Conservation (phyloP, 2,329 filamentous ascomycete species). For the Penicillium brevicompactum region DNA sequence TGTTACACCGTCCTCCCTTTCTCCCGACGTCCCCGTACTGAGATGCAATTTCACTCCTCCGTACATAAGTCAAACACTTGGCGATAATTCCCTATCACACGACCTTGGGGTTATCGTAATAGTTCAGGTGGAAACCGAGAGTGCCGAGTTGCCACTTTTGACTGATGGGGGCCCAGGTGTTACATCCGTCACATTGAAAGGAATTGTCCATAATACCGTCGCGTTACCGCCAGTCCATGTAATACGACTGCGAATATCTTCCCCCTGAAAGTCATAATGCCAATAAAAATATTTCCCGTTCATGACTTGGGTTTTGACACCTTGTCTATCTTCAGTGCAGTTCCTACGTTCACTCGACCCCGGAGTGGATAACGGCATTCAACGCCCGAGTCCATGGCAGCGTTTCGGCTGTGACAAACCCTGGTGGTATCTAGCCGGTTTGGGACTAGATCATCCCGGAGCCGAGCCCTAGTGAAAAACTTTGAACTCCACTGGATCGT, state of each 20-base stretch:
- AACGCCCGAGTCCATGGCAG: neutral
- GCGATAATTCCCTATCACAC: conserved; percentile 1
- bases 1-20: neutral
- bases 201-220: conserved; percentile 4
- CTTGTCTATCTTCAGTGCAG: conserved; percentile 7
- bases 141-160: conserved; percentile 15
- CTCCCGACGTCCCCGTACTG: no score
- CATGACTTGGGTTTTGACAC: neutral
- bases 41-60: neutral
- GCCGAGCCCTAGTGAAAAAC: conserved; percentile 15
- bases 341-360: conserved; percentile 17
- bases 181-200: conserved; percentile 10
- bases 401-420: conserved; percentile 14
- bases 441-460: conserved; percentile 13
- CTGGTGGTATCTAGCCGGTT: conserved; percentile 13
- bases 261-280: conserved; percentile 1
- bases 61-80: neutral
- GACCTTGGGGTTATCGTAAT: neutral
- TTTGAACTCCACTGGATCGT: conserved; percentile 21
- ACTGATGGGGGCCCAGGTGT: conserved; percentile 3
- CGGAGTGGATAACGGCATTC: conserved; percentile 12
- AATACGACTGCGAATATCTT: conserved; percentile 2
- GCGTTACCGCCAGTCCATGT: conserved; percentile 14
- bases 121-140: neutral
- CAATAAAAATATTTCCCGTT: neutral